These are phyloP conservation scores for Eimeria necatrix DNA, from an alignment of 169 alveolate genomes.

Conservation along the genomic window DNA sequence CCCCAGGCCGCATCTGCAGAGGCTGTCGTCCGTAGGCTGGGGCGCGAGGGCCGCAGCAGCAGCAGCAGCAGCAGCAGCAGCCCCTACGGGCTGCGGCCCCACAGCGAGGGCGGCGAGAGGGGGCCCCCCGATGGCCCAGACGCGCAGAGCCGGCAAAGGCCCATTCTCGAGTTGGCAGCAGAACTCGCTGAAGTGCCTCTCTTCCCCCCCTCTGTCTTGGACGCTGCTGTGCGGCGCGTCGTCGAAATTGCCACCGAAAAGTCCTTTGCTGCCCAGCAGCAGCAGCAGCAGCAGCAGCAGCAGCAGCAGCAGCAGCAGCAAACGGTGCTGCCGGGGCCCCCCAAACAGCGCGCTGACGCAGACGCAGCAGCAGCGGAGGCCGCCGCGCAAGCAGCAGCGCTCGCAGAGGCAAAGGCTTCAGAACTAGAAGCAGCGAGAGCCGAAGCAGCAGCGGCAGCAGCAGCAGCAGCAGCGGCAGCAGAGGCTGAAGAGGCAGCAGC, in stretches of 20 bases:
- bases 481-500: too few species aligned
- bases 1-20: constrained; percentile 4
- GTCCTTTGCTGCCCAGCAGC: background rate
- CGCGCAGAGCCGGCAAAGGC: too few species aligned
- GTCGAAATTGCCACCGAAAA: background rate
- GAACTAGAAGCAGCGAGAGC: background rate
- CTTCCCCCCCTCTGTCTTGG: background rate
- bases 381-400: background rate
- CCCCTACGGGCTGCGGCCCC: too few species aligned
- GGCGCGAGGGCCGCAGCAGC: background rate
- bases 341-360: background rate
- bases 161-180: too few species aligned
- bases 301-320: background rate
- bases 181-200: too few species aligned
- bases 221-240: background rate
- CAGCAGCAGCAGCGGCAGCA: background rate
- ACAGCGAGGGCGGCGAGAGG: too few species aligned
- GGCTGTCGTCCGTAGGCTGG: background rate
- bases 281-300: constrained; percentile 6
- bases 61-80: constrained; percentile 13
- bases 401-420: background rate
- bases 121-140: too few species aligned
- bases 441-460: background rate
- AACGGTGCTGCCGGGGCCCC: background rate
- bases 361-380: background rate